A percentile compares a stretch with the other conserved stretches of the same genome.
Conservation (phyloP, 129 eudicot genomes). For the Tanacetum coccineum region DNA sequence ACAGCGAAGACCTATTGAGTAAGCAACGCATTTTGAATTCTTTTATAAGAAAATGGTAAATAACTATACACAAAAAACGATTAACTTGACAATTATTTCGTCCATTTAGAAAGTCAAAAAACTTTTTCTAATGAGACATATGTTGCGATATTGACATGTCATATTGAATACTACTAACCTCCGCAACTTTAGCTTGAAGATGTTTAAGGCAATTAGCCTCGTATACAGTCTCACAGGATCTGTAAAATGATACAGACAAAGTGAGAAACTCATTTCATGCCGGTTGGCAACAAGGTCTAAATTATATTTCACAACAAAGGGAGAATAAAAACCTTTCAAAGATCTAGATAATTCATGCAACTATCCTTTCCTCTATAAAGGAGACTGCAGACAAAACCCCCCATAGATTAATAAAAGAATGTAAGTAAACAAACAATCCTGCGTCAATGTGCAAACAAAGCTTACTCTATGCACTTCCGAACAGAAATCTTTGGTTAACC, state of each 20-base stretch:
- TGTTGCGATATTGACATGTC: not conserved
- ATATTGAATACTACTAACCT: conserved; percentile 1
- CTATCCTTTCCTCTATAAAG: not conserved
- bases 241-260: not conserved
- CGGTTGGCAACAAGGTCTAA: not conserved
- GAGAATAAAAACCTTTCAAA: conserved; percentile 3
- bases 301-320: not conserved
- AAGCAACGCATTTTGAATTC: not conserved
- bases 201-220: not conserved
- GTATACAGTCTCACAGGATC: not conserved
- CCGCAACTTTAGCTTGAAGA: not conserved
- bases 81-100: not conserved
- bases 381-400: not conserved
- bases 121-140: not conserved
- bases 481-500: no score
- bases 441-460: not conserved
- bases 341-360: not conserved
- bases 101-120: not conserved
- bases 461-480: no score
- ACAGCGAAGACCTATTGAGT: not conserved
- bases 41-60: not conserved
- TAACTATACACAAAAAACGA: not conserved
- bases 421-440: not conserved
- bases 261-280: not conserved
- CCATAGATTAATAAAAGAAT: not conserved